Percentiles rank a stretch among this genome's conserved stretches.
These are phyloP conservation scores for Amylocarpus encephaloides DNA, from an alignment of 2,329 filamentous ascomycete species.

Conservation along the genomic window DNA sequence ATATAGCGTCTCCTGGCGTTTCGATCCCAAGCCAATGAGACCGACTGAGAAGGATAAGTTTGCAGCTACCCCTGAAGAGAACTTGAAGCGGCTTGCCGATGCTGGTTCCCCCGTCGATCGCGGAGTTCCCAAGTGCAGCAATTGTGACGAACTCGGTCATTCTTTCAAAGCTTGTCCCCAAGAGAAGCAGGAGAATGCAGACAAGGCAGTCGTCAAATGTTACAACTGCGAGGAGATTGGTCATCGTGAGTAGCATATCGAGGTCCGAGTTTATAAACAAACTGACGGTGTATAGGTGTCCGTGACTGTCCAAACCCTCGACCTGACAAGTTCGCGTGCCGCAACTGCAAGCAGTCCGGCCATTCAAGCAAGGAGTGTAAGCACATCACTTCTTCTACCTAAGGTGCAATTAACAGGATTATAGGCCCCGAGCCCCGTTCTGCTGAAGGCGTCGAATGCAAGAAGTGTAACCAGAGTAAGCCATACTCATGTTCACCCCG, in stretches of 20 bases:
- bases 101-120: conserved; percentile 58
- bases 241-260: conserved; percentile 42
- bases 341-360: conserved; percentile 52
- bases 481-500: background rate
- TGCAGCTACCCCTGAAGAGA: conserved; percentile 53
- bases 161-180: conserved; percentile 52
- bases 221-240: conserved; percentile 58
- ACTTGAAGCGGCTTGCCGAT: conserved; percentile 56
- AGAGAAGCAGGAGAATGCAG: conserved; percentile 45
- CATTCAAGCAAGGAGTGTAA: conserved; percentile 31
- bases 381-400: background rate
- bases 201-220: conserved; percentile 48
- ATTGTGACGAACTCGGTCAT: conserved; percentile 53
- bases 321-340: conserved; percentile 59
- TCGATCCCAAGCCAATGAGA: conserved; percentile 49
- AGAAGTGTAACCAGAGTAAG: conserved; percentile 31
- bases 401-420: background rate
- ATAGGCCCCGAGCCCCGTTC: conserved; percentile 49
- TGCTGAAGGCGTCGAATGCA: conserved; percentile 38
- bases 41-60: conserved; percentile 54
- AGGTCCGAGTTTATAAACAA: background rate
- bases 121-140: conserved; percentile 52
- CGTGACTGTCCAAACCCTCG: conserved; percentile 62
- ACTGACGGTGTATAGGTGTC: conserved; percentile 3
- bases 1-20: conserved; percentile 58